phyloP scores from a whole-genome alignment of 1,284 basidiomycete genomes.

The Ceraceosorus guamensis region DNA sequence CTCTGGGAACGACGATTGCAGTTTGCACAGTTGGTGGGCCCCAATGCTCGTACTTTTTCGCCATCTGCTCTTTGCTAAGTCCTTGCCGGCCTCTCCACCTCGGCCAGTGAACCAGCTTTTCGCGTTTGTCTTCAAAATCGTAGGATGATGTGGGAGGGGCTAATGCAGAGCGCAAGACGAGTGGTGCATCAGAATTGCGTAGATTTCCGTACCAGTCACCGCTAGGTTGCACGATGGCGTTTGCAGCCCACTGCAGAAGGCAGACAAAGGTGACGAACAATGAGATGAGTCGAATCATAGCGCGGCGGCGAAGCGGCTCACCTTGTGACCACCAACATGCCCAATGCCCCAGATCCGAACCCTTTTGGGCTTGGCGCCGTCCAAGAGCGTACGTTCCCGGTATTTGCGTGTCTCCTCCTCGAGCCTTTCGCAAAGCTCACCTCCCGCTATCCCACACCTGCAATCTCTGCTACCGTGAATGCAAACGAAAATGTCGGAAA shows the following conservation, averaged over 20 bases:
- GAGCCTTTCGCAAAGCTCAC: slow-evolving; percentile 35
- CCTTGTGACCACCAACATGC: slow-evolving; percentile 43
- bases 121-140: slow-evolving; percentile 34
- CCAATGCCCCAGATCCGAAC: slow-evolving; percentile 30
- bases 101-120: slow-evolving; percentile 40
- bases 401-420: slow-evolving; percentile 27
- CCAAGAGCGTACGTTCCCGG: slow-evolving; percentile 17
- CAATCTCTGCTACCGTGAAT: slow-evolving; percentile 48
- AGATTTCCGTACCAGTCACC: slow-evolving; percentile 46
- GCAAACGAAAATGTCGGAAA: slow-evolving; percentile 47
- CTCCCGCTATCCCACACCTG: slow-evolving; percentile 48
- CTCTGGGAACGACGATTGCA: slow-evolving; percentile 19
- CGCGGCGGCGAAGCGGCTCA: neutral
- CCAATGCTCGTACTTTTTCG: slow-evolving; percentile 35
- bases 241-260: slow-evolving; percentile 33
- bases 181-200: slow-evolving; percentile 16
- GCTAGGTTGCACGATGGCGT: slow-evolving; percentile 46
- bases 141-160: slow-evolving; percentile 40
- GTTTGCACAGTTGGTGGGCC: slow-evolving; percentile 32
- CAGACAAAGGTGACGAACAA: too few relatives aligned
- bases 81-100: slow-evolving; percentile 49
- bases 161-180: slow-evolving; percentile 35
- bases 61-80: slow-evolving; percentile 18
- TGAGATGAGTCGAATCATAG: too few relatives aligned
- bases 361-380: slow-evolving; percentile 17